Percentiles rank a stretch among this genome's conserved stretches.
These are phyloP conservation scores for Pelargonium myrrhifolium DNA, from an alignment of 441 rosid species.

Conservation along the genomic window DNA sequence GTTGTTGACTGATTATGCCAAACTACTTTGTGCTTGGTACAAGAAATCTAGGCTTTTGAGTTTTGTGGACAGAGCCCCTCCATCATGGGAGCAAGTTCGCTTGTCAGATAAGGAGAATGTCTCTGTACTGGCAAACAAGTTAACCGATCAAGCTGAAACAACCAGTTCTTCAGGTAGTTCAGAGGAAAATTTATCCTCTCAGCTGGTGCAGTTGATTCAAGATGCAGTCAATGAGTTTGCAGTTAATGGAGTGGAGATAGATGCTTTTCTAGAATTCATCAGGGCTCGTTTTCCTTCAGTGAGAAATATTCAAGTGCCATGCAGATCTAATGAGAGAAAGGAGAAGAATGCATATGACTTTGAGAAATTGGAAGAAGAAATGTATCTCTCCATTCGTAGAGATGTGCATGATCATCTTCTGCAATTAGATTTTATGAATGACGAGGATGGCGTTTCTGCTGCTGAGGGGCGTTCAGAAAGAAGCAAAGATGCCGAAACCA, in stretches of 20 bases:
- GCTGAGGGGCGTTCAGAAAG: slow-evolving; percentile 29
- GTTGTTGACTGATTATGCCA: neutral
- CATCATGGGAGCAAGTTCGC: slow-evolving; percentile 57
- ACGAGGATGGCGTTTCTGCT: slow-evolving; percentile 25
- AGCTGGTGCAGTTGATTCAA: slow-evolving; percentile 36
- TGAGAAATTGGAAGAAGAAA: slow-evolving; percentile 59
- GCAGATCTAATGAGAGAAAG: slow-evolving; percentile 34
- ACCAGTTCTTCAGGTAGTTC: slow-evolving; percentile 29
- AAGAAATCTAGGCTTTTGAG: slow-evolving; percentile 92
- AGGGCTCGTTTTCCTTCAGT: slow-evolving; percentile 45
- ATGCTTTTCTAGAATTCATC: slow-evolving; percentile 46
- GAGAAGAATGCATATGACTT: slow-evolving; percentile 30
- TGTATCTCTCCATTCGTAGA: slow-evolving; percentile 38
- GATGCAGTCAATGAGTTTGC: slow-evolving; percentile 43
- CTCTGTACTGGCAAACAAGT: slow-evolving; percentile 24
- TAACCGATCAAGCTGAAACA: slow-evolving; percentile 29
- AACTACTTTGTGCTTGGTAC: slow-evolving; percentile 20
- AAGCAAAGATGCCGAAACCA: slow-evolving; percentile 35
- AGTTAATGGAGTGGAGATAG: slow-evolving; percentile 40
- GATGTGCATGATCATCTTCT: slow-evolving; percentile 29
- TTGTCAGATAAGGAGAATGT: slow-evolving; percentile 32
- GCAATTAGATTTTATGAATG: slow-evolving; percentile 23
- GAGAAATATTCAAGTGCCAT: slow-evolving; percentile 37
- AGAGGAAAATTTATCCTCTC: slow-evolving; percentile 36
- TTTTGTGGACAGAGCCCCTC: slow-evolving; percentile 64